phyloP scores from a whole-genome alignment of 257 asterid species.

The Solanum appendiculatum region DNA sequence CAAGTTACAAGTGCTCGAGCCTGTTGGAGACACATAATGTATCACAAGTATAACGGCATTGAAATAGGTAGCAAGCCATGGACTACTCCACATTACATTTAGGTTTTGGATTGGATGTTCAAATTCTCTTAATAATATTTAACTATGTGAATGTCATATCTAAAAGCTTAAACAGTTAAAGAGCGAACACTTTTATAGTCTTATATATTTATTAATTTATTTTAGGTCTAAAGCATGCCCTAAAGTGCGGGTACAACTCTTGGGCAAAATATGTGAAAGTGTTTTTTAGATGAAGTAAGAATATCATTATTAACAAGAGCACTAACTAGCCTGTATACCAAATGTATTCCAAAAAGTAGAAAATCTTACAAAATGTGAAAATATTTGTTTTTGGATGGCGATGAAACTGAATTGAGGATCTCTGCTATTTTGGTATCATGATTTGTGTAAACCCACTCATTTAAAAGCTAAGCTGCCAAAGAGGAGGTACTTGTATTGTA shows the following conservation, averaged over 20 bases:
- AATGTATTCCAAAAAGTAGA: neutral
- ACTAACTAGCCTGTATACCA: neutral
- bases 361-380: neutral
- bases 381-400: neutral
- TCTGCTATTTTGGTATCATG: neutral
- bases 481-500: neutral
- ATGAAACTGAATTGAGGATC: neutral
- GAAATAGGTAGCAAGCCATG: neutral
- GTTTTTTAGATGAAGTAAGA: neutral
- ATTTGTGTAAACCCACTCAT: neutral
- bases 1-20: neutral
- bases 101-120: neutral
- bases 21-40: neutral
- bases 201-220: neutral
- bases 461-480: neutral
- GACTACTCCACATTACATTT: neutral
- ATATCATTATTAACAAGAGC: neutral
- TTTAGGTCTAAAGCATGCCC: neutral
- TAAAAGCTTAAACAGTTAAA: neutral
- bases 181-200: neutral
- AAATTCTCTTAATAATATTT: neutral
- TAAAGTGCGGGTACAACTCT: neutral
- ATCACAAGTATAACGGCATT: neutral
- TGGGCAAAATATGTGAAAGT: neutral
- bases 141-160: neutral